phyloP scores from a whole-genome alignment of 2,329 filamentous ascomycete species.

The Verticillium klebahnii region DNA sequence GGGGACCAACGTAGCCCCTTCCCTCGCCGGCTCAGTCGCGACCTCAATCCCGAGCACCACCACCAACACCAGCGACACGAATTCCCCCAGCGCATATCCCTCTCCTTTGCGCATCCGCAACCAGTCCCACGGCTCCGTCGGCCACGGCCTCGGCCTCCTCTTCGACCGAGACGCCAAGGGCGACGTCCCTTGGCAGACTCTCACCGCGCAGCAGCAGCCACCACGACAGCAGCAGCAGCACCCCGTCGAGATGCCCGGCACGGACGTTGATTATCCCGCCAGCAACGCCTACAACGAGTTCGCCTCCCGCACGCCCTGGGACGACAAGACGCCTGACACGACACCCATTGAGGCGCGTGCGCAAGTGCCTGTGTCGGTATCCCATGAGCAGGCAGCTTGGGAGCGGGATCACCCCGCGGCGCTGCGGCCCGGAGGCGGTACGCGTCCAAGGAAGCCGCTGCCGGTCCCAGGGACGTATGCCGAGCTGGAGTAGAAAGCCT shows the following conservation, averaged over 20 bases:
- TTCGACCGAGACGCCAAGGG: neutral
- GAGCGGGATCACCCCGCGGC: neutral
- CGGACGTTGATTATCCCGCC: neutral
- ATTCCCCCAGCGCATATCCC: constrained; percentile 1
- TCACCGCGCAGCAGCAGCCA: constrained; percentile 3
- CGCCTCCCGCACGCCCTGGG: neutral
- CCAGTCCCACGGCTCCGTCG: neutral
- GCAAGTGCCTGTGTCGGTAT: neutral
- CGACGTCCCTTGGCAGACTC: constrained; percentile 2
- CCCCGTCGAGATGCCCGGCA: neutral
- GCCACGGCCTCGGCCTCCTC: neutral
- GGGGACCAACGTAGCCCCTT: neutral
- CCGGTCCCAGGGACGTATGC: neutral
- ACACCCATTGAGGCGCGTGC: neutral
- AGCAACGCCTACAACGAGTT: neutral
- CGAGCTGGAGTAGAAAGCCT: neutral
- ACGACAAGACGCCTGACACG: neutral
- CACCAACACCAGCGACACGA: neutral
- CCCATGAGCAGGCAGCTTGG: neutral
- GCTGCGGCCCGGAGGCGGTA: neutral
- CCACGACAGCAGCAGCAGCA: neutral
- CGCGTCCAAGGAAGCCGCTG: neutral
- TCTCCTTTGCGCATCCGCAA: constrained; percentile 7
- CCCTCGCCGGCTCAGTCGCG: neutral
- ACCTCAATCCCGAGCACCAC: neutral